Evolutionary conservation across 1,284 basidiomycete species (phyloP).

Genomic region (Pisolithus thermaeus): DNA sequence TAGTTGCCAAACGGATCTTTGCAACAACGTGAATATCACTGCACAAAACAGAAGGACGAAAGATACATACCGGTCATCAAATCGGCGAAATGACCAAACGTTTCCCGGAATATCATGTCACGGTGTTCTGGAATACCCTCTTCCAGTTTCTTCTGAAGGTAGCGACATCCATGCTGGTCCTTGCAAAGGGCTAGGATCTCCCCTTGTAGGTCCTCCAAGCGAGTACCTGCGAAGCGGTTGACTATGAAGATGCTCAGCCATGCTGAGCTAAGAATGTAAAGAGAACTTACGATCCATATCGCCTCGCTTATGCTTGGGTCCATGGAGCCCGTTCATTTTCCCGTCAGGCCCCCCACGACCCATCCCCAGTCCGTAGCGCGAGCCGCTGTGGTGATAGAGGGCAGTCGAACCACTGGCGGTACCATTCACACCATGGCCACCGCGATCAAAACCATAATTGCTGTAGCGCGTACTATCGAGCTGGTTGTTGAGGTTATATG

Average conservation of each 20-base stretch:
- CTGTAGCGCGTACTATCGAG: constrained; percentile 54
- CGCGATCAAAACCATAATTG: constrained; percentile 61
- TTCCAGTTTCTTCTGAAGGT: constrained; percentile 98
- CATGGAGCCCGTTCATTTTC: constrained; percentile 85
- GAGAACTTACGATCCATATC: constrained; percentile 82
- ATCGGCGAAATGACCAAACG: constrained; percentile 96
- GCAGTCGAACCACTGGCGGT: constrained; percentile 66
- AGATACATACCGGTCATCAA: constrained; percentile 82
- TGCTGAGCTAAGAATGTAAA: neutral
- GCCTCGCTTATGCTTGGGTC: constrained; percentile 88
- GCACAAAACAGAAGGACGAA: constrained; percentile 3
- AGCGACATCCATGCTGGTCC: constrained; percentile 98
- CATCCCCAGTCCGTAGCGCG: constrained; percentile 67
- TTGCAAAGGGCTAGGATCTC: constrained; percentile 94
- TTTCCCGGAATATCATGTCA: constrained; percentile 99
- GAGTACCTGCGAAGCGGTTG: constrained; percentile 92
- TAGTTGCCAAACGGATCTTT: constrained; percentile 99
- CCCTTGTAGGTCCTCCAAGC: constrained; percentile 92
- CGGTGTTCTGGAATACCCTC: constrained; percentile 92
- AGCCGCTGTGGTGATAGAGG: constrained; percentile 72
- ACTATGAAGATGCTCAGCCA: constrained; percentile 40
- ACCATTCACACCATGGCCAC: constrained; percentile 37
- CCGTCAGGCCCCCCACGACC: constrained; percentile 51
- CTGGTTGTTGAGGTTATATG: constrained; percentile 49
- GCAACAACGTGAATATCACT: constrained; percentile 1